Percentiles rank a stretch among this genome's conserved stretches.
These are phyloP conservation scores for Xylaria nigripes DNA, from an alignment of 495 filamentous ascomycete species.

Conservation along the genomic window DNA sequence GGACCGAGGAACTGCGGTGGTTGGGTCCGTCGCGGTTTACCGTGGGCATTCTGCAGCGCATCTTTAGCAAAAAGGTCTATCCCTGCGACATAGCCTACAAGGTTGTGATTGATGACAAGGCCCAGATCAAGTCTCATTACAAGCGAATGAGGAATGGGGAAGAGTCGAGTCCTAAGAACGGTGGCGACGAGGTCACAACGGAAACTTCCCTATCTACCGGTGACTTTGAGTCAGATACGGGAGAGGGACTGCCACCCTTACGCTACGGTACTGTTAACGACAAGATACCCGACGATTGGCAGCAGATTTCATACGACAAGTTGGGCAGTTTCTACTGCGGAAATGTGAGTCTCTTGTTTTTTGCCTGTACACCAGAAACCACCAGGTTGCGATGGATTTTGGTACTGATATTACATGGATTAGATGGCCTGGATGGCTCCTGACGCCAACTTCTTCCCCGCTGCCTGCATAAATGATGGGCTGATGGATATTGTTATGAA, in stretches of 20 bases:
- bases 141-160: conserved; percentile 14
- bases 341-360: conserved; percentile 46
- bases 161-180: neutral
- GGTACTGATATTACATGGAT: conserved; percentile 6
- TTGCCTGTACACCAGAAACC: neutral
- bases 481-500: conserved; percentile 77
- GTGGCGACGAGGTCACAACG: neutral
- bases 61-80: conserved; percentile 65
- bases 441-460: conserved; percentile 80
- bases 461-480: conserved; percentile 76
- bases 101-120: conserved; percentile 70
- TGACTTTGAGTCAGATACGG: conserved; percentile 8
- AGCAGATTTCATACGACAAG: conserved; percentile 58
- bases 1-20: conserved; percentile 85
- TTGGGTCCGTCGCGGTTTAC: conserved; percentile 82
- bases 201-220: neutral
- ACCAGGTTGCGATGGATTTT: neutral
- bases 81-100: conserved; percentile 85
- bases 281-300: conserved; percentile 66
- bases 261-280: conserved; percentile 72
- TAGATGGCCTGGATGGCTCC: conserved; percentile 86
- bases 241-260: conserved; percentile 59
- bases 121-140: conserved; percentile 66
- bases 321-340: conserved; percentile 91
- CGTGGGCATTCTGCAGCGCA: conserved; percentile 65